Evolutionary conservation across 768 basidiomycete genomes (phyloP).

Genomic region (Mycena alexandri): DNA sequence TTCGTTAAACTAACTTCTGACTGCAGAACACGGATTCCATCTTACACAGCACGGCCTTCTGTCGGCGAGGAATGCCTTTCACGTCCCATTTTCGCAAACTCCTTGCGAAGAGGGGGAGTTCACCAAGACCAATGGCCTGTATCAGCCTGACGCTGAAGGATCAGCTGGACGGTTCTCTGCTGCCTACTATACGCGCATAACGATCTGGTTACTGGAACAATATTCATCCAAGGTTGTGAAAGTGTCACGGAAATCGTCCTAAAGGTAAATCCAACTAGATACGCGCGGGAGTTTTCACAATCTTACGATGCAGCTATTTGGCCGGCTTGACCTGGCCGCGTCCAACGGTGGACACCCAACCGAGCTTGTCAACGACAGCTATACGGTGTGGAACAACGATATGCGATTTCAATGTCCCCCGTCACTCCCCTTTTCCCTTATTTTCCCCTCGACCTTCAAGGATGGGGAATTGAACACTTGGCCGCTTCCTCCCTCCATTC

Average conservation of each 20-base stretch:
- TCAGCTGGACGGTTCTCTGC: conserved; percentile 36
- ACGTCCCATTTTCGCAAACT: conserved; percentile 1
- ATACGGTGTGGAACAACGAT: conserved; percentile 27
- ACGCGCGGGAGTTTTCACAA: too few species aligned
- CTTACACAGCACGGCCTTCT: conserved; percentile 24
- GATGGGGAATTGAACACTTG: conserved; percentile 12
- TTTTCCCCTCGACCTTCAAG: conserved; percentile 31
- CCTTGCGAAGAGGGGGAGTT: conserved; percentile 37
- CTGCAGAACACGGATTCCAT: conserved; percentile 13
- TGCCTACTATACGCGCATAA: conserved; percentile 44
- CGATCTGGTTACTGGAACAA: conserved; percentile 40
- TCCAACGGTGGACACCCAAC: conserved; percentile 18
- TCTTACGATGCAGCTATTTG: conserved; percentile 14
- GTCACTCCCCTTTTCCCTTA: conserved; percentile 22
- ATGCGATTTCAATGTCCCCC: conserved; percentile 19
- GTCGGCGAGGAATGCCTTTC: conserved; percentile 29
- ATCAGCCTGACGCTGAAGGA: conserved; percentile 42
- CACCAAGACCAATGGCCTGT: conserved; percentile 30
- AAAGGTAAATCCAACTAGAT: conserved; percentile 35
- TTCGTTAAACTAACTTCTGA: neutral
- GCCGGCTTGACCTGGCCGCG: conserved; percentile 26
- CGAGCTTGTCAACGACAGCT: conserved; percentile 26
- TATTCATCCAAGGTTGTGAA: conserved; percentile 37
- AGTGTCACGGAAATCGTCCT: conserved; percentile 40
- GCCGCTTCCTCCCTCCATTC: conserved; percentile 29